Evolutionary conservation across 176 grass and related monocot genomes (phyloP).

Genomic region (Eragrostis curvula): DNA sequence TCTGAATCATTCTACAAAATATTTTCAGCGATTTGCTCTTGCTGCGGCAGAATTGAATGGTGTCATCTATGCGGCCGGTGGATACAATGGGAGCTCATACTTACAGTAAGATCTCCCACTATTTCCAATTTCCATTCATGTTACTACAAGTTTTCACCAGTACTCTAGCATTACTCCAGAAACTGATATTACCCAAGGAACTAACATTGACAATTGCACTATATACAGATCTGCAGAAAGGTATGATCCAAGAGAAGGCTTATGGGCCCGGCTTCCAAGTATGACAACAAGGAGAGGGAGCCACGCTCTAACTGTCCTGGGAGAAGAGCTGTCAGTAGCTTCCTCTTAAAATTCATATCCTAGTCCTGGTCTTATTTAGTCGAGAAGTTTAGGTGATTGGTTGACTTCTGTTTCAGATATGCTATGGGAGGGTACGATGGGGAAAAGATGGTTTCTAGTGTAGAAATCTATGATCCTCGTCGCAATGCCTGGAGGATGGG

Average conservation of each 20-base stretch:
- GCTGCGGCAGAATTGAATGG: slow-evolving; percentile 60
- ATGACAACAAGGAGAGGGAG: slow-evolving; percentile 81
- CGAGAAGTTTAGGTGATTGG: slow-evolving; percentile 19
- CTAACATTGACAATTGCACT: slow-evolving; percentile 22
- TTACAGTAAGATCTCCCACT: slow-evolving; percentile 58
- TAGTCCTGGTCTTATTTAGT: neutral
- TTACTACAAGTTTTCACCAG: neutral
- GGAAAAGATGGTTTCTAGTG: slow-evolving; percentile 59
- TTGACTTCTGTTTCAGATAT: slow-evolving; percentile 63
- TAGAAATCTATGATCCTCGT: slow-evolving; percentile 80
- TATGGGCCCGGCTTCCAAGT: slow-evolving; percentile 74
- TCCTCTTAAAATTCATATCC: neutral
- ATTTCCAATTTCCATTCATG: slow-evolving; percentile 3
- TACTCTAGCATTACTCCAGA: no score
- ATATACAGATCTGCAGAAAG: slow-evolving; percentile 80
- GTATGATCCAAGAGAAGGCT: slow-evolving; percentile 93
- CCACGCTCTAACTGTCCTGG: slow-evolving; percentile 54
- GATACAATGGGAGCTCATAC: slow-evolving; percentile 73
- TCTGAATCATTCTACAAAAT: slow-evolving; percentile 32
- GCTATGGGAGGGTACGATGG: slow-evolving; percentile 78
- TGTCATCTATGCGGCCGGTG: slow-evolving; percentile 74
- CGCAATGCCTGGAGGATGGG: slow-evolving; percentile 64
- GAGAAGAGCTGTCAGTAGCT: slow-evolving; percentile 61
- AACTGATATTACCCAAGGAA: neutral
- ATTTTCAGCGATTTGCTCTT: slow-evolving; percentile 86